Base-by-base conservation (phyloP, 768 basidiomycete species). In the Lenzites betulinus region DNA sequence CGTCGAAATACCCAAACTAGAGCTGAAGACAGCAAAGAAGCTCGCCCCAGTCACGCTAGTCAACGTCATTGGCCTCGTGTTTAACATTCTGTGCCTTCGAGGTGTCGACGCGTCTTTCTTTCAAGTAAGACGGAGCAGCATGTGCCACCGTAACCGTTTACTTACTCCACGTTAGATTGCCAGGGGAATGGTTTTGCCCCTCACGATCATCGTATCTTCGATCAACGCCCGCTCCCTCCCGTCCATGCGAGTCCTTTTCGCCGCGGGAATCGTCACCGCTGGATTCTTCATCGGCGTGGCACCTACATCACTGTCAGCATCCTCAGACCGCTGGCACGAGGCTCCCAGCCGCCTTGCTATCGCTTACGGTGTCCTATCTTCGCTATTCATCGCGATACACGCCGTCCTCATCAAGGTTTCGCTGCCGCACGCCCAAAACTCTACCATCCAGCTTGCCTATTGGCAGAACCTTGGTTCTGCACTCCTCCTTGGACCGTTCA, bases 51-150 rank as follows among this genome's bases (percentile, higher is more conserved):
- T 89, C 9, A 81, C 90, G 0, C 71, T 81, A 1, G 85, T 90
- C 44, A 89, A 90, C 67, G 83, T 89, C n/a, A 74, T 85, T 7
- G 89, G 90, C 1, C 78, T 93, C 4, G 82, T 89, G 1, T 91
- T 92, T 77, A 92, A 92, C 64, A 90, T 86, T 1, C 80, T 91
- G 6, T 92, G 91, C 67, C 76, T 92, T 54, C 81, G 89, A 26
- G 86, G 83, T 54, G 89, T 93, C 20, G 90, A 92, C 57, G 89
- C 90, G 2, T 85, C 87, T 0, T 93, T 88, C 72, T 93, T 91
- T 74, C 90, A 91, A 79, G 88, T 87, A 63, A 4, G 22, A 11
- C 18, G 39, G 22, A 13, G 15, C 47, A 2, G 33, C 8, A 3
- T 13, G 35, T 39, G 36, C 18, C 15, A 2, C 44, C 7, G 1